These are phyloP conservation scores for Hirschioporus abietinus DNA, from an alignment of 768 basidiomycete genomes.

Conservation along the genomic window DNA sequence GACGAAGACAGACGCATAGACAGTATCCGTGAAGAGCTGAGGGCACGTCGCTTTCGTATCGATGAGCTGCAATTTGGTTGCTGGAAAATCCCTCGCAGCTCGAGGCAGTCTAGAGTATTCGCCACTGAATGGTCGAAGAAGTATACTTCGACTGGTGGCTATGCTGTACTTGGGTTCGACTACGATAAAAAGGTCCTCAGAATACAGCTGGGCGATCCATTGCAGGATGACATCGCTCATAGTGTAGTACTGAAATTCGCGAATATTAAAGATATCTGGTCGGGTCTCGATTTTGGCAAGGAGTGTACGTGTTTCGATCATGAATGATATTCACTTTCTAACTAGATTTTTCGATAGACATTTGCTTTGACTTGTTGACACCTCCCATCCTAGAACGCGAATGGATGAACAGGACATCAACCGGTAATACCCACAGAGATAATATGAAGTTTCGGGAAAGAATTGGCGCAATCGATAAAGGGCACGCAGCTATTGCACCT, in stretches of 20 bases:
- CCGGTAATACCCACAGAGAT: constrained; percentile 35
- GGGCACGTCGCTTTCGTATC: constrained; percentile 41
- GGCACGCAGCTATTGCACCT: constrained; percentile 55
- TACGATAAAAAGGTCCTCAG: constrained; percentile 66
- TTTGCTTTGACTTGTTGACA: constrained; percentile 61
- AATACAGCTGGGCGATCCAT: constrained; percentile 60
- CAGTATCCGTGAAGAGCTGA: constrained; percentile 39
- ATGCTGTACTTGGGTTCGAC: constrained; percentile 54
- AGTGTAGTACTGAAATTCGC: constrained; percentile 51
- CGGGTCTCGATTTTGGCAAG: constrained; percentile 54
- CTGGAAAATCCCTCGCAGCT: constrained; percentile 22
- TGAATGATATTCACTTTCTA: background rate
- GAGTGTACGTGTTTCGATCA: constrained; percentile 45
- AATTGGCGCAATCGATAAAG: constrained; percentile 50
- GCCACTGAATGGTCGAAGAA: constrained; percentile 67
- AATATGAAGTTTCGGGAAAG: constrained; percentile 49
- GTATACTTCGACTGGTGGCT: constrained; percentile 33
- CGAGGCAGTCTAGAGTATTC: constrained; percentile 30
- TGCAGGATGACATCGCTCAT: constrained; percentile 43
- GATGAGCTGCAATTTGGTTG: constrained; percentile 64
- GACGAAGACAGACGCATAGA: constrained; percentile 43
- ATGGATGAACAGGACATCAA: constrained; percentile 48
- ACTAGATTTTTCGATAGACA: constrained; percentile 34
- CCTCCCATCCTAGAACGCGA: constrained; percentile 62
- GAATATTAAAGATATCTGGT: constrained; percentile 54